phyloP scores from a whole-genome alignment of 371 early-diverging fungal genomes.

The Saksenaea oblongispora region DNA sequence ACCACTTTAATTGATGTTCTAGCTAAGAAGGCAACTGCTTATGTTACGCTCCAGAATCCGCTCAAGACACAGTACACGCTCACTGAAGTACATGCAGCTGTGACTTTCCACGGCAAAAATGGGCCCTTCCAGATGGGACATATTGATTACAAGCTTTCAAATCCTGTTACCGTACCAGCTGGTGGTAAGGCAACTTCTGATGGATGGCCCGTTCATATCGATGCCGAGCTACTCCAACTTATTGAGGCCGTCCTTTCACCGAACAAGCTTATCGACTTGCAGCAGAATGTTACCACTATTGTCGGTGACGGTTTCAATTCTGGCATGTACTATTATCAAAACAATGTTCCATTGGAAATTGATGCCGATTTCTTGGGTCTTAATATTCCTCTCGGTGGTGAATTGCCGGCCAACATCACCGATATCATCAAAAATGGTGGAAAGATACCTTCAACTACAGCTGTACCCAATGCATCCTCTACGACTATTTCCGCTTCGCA shows the following conservation, averaged over 20 bases:
- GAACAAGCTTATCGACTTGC: conserved; percentile 12
- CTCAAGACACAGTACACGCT: conserved; percentile 41
- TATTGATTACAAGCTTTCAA: conserved; percentile 18
- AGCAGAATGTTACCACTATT: conserved; percentile 24
- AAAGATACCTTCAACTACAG: background rate
- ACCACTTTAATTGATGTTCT: background rate
- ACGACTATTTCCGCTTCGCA: background rate
- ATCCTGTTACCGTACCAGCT: conserved; percentile 20
- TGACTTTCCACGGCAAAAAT: background rate
- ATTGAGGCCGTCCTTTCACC: conserved; percentile 9
- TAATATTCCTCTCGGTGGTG: background rate
- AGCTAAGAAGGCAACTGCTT: conserved; percentile 17
- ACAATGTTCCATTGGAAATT: conserved; percentile 22
- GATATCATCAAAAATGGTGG: background rate
- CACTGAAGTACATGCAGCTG: conserved; percentile 29
- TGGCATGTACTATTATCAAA: conserved; percentile 30
- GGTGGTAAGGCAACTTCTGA: conserved; percentile 2
- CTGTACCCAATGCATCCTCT: conserved; percentile 1
- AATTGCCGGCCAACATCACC: background rate
- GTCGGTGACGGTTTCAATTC: conserved; percentile 24
- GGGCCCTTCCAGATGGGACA: conserved; percentile 14
- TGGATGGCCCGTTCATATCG: conserved; percentile 10
- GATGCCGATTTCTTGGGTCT: conserved; percentile 3
- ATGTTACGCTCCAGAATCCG: conserved; percentile 47
- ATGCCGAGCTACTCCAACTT: background rate